These are phyloP conservation scores for Sporothrix curviconia DNA, from an alignment of 2,329 filamentous ascomycete genomes.

Conservation along the genomic window DNA sequence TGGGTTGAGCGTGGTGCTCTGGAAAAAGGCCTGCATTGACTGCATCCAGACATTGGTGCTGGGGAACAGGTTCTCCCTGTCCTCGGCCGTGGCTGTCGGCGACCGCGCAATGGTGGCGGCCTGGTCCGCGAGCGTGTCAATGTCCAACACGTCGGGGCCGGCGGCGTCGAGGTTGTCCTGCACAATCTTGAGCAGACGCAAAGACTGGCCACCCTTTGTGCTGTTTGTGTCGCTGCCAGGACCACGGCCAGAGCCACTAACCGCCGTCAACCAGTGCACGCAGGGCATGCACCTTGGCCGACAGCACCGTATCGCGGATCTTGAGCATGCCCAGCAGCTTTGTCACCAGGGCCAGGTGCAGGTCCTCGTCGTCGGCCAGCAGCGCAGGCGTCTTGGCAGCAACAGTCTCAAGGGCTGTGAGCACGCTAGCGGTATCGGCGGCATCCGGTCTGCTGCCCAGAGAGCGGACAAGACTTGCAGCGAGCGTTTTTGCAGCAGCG, in stretches of 20 bases:
- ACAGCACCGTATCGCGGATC: constrained; percentile 32
- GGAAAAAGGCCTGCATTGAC: constrained; percentile 52
- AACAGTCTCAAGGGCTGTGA: constrained; percentile 44
- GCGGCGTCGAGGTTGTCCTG: constrained; percentile 49
- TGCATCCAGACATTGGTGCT: constrained; percentile 57
- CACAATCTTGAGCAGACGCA: constrained; percentile 45
- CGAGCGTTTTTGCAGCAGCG: constrained; percentile 26
- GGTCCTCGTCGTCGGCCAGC: constrained; percentile 37
- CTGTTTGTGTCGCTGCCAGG: constrained; percentile 35
- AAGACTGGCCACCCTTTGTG: constrained; percentile 24
- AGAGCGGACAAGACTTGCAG: constrained; percentile 24
- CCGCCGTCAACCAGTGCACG: constrained; percentile 41
- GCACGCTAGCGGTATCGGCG: constrained; percentile 24
- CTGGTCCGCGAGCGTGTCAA: constrained; percentile 49
- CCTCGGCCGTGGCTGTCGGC: neutral
- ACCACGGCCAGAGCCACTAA: no score
- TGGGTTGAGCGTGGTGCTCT: constrained; percentile 41
- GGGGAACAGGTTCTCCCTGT: constrained; percentile 53
- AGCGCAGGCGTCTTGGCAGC: constrained; percentile 39
- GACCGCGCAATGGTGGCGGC: constrained; percentile 34
- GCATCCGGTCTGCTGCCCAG: constrained; percentile 19
- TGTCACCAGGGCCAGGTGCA: constrained; percentile 45
- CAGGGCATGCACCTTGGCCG: constrained; percentile 37
- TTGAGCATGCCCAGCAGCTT: constrained; percentile 50
- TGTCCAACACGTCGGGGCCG: constrained; percentile 41